Conservation (phyloP, 257 asterid genomes). For the Solanum gracilifrons region DNA sequence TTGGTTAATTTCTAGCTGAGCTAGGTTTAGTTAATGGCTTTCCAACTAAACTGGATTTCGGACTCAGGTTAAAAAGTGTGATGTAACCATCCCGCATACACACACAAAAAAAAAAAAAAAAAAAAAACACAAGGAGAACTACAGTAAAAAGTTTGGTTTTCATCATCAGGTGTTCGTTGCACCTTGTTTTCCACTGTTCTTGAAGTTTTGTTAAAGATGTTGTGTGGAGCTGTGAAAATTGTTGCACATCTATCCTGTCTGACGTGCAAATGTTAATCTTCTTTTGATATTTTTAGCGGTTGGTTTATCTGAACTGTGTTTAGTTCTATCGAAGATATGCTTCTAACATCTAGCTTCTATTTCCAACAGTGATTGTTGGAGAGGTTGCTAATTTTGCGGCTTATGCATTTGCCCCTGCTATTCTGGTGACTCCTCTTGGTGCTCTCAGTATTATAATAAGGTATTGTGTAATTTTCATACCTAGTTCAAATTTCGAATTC, state of each 20-base stretch:
- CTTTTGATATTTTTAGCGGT: background rate
- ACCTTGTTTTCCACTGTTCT: background rate
- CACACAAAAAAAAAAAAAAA: background rate
- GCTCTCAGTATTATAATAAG: slow-evolving; percentile 98
- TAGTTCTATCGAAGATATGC: background rate
- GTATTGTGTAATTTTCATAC: slow-evolving; percentile 29
- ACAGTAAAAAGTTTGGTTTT: background rate
- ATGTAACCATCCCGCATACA: background rate
- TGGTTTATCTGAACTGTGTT: background rate
- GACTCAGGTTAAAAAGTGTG: background rate
- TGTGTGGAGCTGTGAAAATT: background rate
- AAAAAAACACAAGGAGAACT: background rate
- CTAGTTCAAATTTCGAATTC: slow-evolving; percentile 1
- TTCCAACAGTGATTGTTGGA: slow-evolving; percentile 86
- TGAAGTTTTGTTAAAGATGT: background rate
- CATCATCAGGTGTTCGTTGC: background rate
- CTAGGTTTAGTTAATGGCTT: background rate
- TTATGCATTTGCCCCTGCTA: slow-evolving; percentile 99
- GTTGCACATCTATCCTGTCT: background rate
- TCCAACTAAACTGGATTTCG: background rate
- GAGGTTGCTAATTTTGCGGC: slow-evolving; percentile 98
- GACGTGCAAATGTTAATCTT: background rate
- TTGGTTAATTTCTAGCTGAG: background rate
- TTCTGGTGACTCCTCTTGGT: slow-evolving; percentile 96
- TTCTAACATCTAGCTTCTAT: slow-evolving; percentile 7